Evolutionary conservation across 2,329 filamentous ascomycete species (phyloP).

Genomic region (Aspergillus sp.): DNA sequence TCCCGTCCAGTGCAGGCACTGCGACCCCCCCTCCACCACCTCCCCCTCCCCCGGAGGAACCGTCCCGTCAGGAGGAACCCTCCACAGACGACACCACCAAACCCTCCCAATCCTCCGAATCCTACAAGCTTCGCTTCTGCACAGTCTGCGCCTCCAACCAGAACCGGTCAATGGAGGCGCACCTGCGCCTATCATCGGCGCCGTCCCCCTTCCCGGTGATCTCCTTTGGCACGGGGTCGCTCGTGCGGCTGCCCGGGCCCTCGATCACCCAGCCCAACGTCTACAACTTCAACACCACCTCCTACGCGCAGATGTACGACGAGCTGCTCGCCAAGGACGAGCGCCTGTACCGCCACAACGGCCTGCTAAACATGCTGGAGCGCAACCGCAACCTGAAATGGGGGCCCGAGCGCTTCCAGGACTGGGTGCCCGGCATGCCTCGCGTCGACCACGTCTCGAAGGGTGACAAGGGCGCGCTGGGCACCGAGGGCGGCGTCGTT

Average conservation of each 20-base stretch:
- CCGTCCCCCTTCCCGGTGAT: constrained; percentile 89
- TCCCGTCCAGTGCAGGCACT: constrained; percentile 44
- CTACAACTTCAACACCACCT: constrained; percentile 96
- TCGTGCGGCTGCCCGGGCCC: constrained; percentile 88
- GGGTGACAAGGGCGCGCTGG: constrained; percentile 71
- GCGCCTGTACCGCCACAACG: constrained; percentile 84
- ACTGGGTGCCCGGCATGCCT: constrained; percentile 87
- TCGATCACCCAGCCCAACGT: constrained; percentile 92
- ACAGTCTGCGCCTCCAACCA: constrained; percentile 99
- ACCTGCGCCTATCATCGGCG: constrained; percentile 81
- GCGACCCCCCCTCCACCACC: constrained; percentile 45
- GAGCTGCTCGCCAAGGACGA: constrained; percentile 84
- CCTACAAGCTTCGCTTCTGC: constrained; percentile 91
- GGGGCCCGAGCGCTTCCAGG: constrained; percentile 95
- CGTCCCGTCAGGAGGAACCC: neutral
- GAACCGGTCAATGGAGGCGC: constrained; percentile 99
- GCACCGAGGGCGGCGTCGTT: constrained; percentile 83
- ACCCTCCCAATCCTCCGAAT: constrained; percentile 41
- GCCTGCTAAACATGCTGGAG: constrained; percentile 91
- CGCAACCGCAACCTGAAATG: constrained; percentile 90
- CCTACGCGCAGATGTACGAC: constrained; percentile 90
- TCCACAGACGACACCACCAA: constrained; percentile 1
- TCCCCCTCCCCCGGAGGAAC: constrained; percentile 43
- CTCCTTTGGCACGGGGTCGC: constrained; percentile 92
- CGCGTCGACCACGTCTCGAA: constrained; percentile 68